Conservation (phyloP, 768 basidiomycete genomes). For the Kwoniella dejecticola region DNA sequence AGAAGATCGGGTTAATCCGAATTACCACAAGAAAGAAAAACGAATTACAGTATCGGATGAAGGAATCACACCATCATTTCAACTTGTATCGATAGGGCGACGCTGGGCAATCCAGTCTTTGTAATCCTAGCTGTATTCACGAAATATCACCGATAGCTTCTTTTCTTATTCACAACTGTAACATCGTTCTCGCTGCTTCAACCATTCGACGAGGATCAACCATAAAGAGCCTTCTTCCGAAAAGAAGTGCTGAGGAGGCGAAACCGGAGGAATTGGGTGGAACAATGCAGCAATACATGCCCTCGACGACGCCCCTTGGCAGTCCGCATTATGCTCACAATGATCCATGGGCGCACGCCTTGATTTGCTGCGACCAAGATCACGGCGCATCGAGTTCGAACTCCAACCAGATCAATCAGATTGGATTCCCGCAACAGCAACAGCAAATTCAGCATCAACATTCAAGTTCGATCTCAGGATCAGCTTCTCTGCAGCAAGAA, state of each 20-base stretch:
- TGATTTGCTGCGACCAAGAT: constrained; percentile 45
- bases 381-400: constrained; percentile 41
- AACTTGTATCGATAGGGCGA: no score
- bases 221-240: neutral
- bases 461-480: neutral
- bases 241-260: neutral
- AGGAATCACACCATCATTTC: no score
- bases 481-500: neutral
- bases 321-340: constrained; percentile 14
- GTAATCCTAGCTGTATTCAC: no score
- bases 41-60: no score
- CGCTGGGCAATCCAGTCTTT: no score
- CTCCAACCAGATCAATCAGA: neutral
- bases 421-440: constrained; percentile 6
- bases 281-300: constrained; percentile 5
- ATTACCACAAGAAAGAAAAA: no score
- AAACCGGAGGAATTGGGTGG: neutral
- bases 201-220: neutral
- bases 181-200: neutral
- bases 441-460: constrained; percentile 7
- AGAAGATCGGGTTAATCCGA: constrained; percentile 7
- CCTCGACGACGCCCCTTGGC: constrained; percentile 1
- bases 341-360: constrained; percentile 45
- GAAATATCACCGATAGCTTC: no score
- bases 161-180: neutral